Percentiles rank a stretch among this genome's conserved stretches.
Conservation (phyloP, 2,329 filamentous ascomycete species). For the Didymella sp. region DNA sequence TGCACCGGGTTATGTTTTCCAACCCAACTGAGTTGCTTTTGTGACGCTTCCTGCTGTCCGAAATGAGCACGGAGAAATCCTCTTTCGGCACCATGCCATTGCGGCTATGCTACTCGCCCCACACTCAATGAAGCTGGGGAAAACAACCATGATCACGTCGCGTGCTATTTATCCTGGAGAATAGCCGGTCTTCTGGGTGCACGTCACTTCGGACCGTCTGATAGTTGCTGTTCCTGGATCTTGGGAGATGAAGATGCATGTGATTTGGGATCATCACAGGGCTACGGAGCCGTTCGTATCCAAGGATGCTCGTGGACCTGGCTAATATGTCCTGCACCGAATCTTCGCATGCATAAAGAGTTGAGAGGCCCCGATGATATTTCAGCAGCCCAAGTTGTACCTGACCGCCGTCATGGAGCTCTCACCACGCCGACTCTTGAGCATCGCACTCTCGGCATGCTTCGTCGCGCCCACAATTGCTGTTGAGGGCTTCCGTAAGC, state of each 20-base stretch:
- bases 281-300: conserved; percentile 9
- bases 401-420: conserved; percentile 36
- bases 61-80: conserved; percentile 3
- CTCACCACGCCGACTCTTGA: conserved; percentile 35
- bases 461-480: conserved; percentile 39
- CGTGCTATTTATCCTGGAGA: conserved; percentile 14
- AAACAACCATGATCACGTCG: conserved; percentile 13
- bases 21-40: not conserved
- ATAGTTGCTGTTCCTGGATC: conserved; percentile 7
- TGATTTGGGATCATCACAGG: conserved; percentile 11
- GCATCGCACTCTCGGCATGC: conserved; percentile 33
- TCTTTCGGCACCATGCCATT: not conserved
- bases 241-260: conserved; percentile 2
- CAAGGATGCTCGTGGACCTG: conserved; percentile 4
- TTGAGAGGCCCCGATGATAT: not conserved
- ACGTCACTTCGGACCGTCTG: conserved; percentile 13
- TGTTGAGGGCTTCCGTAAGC: conserved; percentile 54
- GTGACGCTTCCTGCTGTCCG: not conserved
- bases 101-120: conserved; percentile 13
- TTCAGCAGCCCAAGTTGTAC: conserved; percentile 11
- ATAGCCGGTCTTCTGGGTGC: conserved; percentile 14
- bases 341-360: conserved; percentile 16
- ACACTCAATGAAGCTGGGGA: conserved; percentile 18
- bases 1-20: not conserved
- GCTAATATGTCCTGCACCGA: conserved; percentile 15